phyloP scores from a whole-genome alignment of 768 basidiomycete genomes.

The Gelatoporia subvermispora region DNA sequence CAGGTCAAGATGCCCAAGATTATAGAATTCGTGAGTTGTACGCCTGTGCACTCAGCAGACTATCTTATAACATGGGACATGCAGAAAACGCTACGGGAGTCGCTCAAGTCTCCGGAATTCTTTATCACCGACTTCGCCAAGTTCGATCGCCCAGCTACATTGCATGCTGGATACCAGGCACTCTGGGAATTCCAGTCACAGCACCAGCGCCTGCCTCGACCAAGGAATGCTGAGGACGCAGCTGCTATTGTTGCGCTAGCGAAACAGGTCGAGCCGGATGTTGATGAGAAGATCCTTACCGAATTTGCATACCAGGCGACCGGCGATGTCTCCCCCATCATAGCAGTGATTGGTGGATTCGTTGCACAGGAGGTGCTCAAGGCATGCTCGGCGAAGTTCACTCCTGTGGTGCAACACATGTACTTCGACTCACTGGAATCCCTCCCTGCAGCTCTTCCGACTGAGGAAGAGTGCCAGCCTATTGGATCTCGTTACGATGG shows the following conservation, averaged over 20 bases:
- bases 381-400: conserved; percentile 96
- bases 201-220: conserved; percentile 67
- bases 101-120: conserved; percentile 73
- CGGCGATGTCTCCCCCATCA: conserved; percentile 85
- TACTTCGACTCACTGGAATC: conserved; percentile 99
- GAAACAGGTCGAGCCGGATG: conserved; percentile 71
- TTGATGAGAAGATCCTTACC: conserved; percentile 74
- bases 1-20: conserved; percentile 99
- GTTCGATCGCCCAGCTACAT: conserved; percentile 85
- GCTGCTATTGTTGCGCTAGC: conserved; percentile 65
- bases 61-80: not conserved
- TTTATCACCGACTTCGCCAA: conserved; percentile 98
- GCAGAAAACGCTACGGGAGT: conserved; percentile 92
- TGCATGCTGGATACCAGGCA: conserved; percentile 94
- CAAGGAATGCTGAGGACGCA: conserved; percentile 82
- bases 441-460: conserved; percentile 67
- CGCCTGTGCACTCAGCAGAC: not conserved
- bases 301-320: conserved; percentile 89
- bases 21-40: conserved; percentile 76
- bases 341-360: conserved; percentile 94
- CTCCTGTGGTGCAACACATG: conserved; percentile 90
- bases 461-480: conserved; percentile 81
- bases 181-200: conserved; percentile 71
- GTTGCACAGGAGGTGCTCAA: conserved; percentile 98
- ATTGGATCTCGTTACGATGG: conserved; percentile 83